phyloP scores from a whole-genome alignment of 768 basidiomycete species.

The Cyclocybe cylindracea region DNA sequence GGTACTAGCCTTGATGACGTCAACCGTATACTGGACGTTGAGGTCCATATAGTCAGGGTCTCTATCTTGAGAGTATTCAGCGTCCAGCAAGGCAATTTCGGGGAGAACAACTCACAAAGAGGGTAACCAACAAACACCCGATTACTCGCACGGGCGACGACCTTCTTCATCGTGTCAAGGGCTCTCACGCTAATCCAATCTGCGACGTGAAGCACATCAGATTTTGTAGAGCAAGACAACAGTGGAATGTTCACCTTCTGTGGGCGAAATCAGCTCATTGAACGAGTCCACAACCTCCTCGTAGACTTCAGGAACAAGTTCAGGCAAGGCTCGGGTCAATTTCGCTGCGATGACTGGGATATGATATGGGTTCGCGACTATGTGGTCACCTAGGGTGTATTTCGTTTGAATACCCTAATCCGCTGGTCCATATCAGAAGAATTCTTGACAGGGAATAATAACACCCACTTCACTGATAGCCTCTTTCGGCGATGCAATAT shows the following conservation, averaged over 20 bases:
- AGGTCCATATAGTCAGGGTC: conserved; percentile 14
- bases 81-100: background rate
- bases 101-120: conserved; percentile 34
- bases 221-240: background rate
- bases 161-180: conserved; percentile 23
- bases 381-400: conserved; percentile 36
- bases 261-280: conserved; percentile 34
- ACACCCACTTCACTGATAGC: conserved; percentile 32
- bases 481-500: conserved; percentile 33
- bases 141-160: conserved; percentile 43
- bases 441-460: no score
- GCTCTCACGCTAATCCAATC: conserved; percentile 40
- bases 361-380: conserved; percentile 29
- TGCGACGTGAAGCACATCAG: conserved; percentile 10
- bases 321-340: conserved; percentile 37
- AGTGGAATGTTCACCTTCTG: conserved; percentile 21
- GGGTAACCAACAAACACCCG: conserved; percentile 52
- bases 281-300: conserved; percentile 47
- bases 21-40: conserved; percentile 8
- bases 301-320: conserved; percentile 37
- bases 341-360: conserved; percentile 25
- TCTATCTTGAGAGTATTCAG: conserved; percentile 6
- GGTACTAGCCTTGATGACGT: conserved; percentile 6
- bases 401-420: conserved; percentile 34
- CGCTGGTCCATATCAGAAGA: background rate